Evolutionary conservation across 1,284 basidiomycete genomes (phyloP).

Genomic region (Anthracocystis walkeri): DNA sequence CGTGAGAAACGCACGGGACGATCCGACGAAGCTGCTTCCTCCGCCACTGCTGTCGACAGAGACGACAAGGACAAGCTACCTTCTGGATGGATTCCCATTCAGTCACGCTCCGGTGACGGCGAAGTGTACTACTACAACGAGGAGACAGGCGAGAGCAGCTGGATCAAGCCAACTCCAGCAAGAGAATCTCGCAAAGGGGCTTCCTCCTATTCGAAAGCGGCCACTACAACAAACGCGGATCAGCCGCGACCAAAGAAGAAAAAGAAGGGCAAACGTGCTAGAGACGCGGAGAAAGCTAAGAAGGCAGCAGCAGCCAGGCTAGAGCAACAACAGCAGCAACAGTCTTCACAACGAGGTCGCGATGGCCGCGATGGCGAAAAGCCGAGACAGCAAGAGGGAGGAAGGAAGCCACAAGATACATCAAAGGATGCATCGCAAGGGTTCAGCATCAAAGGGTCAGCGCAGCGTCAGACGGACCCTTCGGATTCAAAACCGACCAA

Average conservation of each 20-base stretch:
- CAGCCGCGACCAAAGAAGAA: constrained; percentile 28
- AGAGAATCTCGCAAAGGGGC: constrained; percentile 7
- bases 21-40: not conserved
- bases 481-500: constrained; percentile 2
- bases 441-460: constrained; percentile 44
- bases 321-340: constrained; percentile 9
- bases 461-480: constrained; percentile 31
- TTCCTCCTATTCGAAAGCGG: not conserved
- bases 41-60: not conserved
- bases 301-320: constrained; percentile 6
- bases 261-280: constrained; percentile 26
- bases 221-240: not conserved
- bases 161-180: constrained; percentile 22
- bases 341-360: constrained; percentile 9
- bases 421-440: constrained; percentile 13
- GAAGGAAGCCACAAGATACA: constrained; percentile 4
- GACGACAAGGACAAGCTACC: constrained; percentile 12
- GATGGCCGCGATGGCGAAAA: constrained; percentile 1
- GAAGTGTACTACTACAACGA: constrained; percentile 54
- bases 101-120: constrained; percentile 32
- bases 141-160: constrained; percentile 39
- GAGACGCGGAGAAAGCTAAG: constrained; percentile 24
- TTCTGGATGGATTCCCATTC: constrained; percentile 34
- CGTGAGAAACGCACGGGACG: not conserved
- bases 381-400: constrained; percentile 6